Evolutionary conservation across 2,329 filamentous ascomycete genomes (phyloP).

Genomic region (Xylaria hypoxylon): DNA sequence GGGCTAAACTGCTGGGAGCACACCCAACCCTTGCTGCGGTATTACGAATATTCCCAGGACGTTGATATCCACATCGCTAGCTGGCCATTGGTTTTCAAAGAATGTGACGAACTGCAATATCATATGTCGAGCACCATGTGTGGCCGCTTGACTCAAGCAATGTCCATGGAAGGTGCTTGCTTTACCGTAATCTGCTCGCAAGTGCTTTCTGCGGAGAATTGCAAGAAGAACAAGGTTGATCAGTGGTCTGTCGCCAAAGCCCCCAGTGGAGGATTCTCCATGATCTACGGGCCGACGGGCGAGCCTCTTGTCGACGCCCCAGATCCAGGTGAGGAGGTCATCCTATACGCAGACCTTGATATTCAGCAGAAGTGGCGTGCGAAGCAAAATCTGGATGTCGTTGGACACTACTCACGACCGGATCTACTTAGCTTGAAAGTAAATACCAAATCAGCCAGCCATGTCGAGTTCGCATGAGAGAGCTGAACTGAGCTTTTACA

Average conservation of each 20-base stretch:
- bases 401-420: conserved; percentile 63
- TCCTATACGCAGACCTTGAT: conserved; percentile 62
- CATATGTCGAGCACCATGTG: conserved; percentile 47
- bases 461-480: neutral
- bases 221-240: conserved; percentile 3
- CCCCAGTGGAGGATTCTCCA: conserved; percentile 57
- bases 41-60: conserved; percentile 57
- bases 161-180: conserved; percentile 51
- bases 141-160: conserved; percentile 56
- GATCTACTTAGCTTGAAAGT: conserved; percentile 55
- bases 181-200: conserved; percentile 46
- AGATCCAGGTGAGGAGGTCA: conserved; percentile 55
- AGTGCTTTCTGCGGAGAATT: conserved; percentile 8
- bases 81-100: conserved; percentile 56
- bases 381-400: conserved; percentile 58
- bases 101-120: conserved; percentile 42
- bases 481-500: too few species aligned
- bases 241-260: conserved; percentile 1
- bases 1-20: conserved; percentile 64
- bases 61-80: conserved; percentile 61
- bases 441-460: neutral
- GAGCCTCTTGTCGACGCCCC: conserved; percentile 54
- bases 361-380: conserved; percentile 55
- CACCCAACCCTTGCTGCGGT: conserved; percentile 62
- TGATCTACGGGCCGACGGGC: conserved; percentile 64